A percentile compares a stretch with the other conserved stretches of the same genome.
Conservation (phyloP, 2,329 filamentous ascomycete species). For the Penicillium sp. region DNA sequence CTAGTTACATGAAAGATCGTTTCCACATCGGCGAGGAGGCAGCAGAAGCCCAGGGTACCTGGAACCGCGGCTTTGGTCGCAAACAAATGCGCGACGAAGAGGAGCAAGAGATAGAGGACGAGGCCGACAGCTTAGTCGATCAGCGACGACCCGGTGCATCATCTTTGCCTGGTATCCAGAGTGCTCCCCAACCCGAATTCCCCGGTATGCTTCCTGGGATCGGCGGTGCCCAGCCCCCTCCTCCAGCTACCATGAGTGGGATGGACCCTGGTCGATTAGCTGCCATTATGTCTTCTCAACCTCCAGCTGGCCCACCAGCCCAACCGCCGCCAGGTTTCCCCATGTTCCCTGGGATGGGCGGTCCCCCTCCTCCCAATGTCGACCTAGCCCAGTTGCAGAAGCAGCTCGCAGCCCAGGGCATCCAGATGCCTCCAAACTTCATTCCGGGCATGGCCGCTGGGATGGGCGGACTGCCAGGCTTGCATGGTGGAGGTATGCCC, state of each 20-base stretch:
- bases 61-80: constrained; percentile 71
- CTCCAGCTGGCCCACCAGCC: constrained; percentile 24
- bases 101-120: constrained; percentile 87
- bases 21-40: constrained; percentile 94
- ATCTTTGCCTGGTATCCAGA: constrained; percentile 47
- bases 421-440: constrained; percentile 31
- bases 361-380: constrained; percentile 45
- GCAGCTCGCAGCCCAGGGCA: constrained; percentile 34
- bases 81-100: constrained; percentile 84
- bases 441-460: constrained; percentile 38
- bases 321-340: constrained; percentile 35
- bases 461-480: constrained; percentile 30
- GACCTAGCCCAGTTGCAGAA: constrained; percentile 37
- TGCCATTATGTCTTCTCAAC: constrained; percentile 46
- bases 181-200: constrained; percentile 51
- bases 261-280: constrained; percentile 44
- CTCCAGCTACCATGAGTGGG: constrained; percentile 41
- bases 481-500: constrained; percentile 34
- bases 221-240: constrained; percentile 40
- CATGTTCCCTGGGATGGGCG: constrained; percentile 43
- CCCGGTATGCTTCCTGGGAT: constrained; percentile 45
- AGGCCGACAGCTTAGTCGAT: constrained; percentile 85
- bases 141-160: constrained; percentile 69
- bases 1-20: constrained; percentile 77
- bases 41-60: constrained; percentile 91